phyloP scores from a whole-genome alignment of 2,329 filamentous ascomycete genomes.

The Atkinsonella hypoxylon region DNA sequence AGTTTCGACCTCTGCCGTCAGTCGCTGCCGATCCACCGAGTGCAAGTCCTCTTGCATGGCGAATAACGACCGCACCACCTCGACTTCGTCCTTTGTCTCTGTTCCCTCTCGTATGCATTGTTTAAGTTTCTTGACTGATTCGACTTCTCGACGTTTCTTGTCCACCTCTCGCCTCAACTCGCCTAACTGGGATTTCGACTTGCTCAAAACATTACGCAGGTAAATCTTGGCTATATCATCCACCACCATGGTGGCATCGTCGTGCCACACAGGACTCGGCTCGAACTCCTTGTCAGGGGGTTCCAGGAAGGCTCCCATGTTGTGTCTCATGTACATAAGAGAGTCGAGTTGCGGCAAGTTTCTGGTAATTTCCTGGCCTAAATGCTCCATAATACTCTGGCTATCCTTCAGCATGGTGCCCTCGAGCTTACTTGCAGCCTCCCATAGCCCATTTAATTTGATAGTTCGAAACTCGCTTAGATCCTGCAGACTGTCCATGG shows the following conservation, averaged over 20 bases:
- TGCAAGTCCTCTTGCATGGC: constrained; percentile 75
- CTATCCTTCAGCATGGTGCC: constrained; percentile 65
- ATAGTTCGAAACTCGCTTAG: constrained; percentile 78
- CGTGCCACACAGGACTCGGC: constrained; percentile 92
- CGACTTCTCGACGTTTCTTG: constrained; percentile 75
- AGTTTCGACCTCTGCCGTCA: constrained; percentile 87
- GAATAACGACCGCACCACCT: constrained; percentile 75
- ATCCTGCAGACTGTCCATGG: constrained; percentile 88
- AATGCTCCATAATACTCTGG: constrained; percentile 56
- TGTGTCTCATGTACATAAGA: constrained; percentile 96
- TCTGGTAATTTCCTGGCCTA: constrained; percentile 70
- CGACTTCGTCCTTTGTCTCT: constrained; percentile 80
- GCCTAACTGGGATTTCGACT: constrained; percentile 74
- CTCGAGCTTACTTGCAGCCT: constrained; percentile 67
- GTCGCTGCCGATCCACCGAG: constrained; percentile 66
- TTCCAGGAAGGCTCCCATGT: constrained; percentile 70
- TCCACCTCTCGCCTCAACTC: constrained; percentile 76
- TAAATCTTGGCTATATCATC: constrained; percentile 85
- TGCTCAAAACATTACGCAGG: constrained; percentile 79
- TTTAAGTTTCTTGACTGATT: constrained; percentile 60
- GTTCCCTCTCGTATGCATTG: constrained; percentile 69
- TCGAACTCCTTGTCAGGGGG: constrained; percentile 80
- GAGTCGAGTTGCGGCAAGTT: constrained; percentile 86
- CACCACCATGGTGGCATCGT: constrained; percentile 74
- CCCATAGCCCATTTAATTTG: constrained; percentile 80